Conservation (phyloP, 2,329 filamentous ascomycete genomes). For the Exophiala sp. region DNA sequence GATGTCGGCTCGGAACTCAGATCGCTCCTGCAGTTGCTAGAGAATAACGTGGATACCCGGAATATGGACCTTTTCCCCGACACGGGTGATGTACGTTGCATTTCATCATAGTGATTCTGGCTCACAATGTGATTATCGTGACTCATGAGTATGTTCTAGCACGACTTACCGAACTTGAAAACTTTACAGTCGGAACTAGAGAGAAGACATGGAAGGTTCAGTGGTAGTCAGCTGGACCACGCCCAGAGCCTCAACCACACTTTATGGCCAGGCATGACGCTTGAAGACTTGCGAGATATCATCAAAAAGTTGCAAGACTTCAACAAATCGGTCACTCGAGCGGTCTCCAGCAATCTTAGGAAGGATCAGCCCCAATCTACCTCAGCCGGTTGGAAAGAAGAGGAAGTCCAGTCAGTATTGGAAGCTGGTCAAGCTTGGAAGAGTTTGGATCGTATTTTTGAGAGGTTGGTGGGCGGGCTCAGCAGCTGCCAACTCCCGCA, state of each 20-base stretch:
- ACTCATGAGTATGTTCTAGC: neutral
- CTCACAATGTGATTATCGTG: neutral
- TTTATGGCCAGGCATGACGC: neutral
- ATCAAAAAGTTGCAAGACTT: neutral
- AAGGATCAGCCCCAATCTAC: neutral
- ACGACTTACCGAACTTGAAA: neutral
- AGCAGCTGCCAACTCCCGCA: neutral
- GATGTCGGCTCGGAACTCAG: neutral
- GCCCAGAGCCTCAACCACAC: neutral
- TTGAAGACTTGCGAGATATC: neutral
- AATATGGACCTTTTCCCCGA: neutral
- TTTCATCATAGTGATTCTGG: neutral
- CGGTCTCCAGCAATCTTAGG: neutral
- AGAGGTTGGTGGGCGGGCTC: neutral
- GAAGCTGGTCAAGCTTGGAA: neutral
- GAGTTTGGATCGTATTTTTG: neutral
- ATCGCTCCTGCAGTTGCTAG: neutral
- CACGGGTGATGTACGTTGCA: neutral
- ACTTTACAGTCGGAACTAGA: neutral
- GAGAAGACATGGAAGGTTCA: neutral
- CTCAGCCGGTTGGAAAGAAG: neutral
- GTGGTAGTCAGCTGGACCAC: neutral
- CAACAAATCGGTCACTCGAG: neutral
- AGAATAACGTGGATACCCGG: neutral
- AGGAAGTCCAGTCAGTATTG: neutral